These are phyloP conservation scores for Immersiella caudata DNA, from an alignment of 495 filamentous ascomycete species.

Conservation along the genomic window DNA sequence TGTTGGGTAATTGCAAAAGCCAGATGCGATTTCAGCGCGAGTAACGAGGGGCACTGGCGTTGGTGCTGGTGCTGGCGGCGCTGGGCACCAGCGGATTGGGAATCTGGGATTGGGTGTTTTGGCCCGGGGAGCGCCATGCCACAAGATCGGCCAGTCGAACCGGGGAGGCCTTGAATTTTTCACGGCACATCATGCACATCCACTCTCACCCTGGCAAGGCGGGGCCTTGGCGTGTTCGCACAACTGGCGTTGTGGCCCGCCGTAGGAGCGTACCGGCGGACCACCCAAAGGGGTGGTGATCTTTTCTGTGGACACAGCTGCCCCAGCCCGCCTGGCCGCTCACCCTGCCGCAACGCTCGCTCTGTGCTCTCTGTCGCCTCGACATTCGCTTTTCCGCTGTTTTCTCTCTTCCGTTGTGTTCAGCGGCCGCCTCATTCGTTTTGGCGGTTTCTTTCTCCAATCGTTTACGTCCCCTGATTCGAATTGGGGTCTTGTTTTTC, in stretches of 20 bases:
- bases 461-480: constrained; percentile 28
- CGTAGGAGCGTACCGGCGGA: constrained; percentile 17
- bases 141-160: constrained; percentile 21
- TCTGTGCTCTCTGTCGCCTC: constrained; percentile 17
- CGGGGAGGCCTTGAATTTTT: constrained; percentile 33
- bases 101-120: constrained; percentile 9
- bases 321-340: constrained; percentile 3
- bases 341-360: constrained; percentile 15
- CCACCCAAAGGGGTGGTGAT: constrained; percentile 13
- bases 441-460: constrained; percentile 48
- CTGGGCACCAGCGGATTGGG: background rate
- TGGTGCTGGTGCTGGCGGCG: background rate
- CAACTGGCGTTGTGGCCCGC: background rate
- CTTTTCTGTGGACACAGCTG: constrained; percentile 24
- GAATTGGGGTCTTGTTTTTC: constrained; percentile 22
- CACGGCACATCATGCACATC: constrained; percentile 37
- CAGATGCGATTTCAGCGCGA: background rate
- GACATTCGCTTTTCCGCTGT: constrained; percentile 32
- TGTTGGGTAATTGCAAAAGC: background rate
- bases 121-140: constrained; percentile 25
- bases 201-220: constrained; percentile 17
- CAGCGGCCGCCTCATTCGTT: constrained; percentile 53
- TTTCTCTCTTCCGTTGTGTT: constrained; percentile 36
- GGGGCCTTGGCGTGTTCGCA: constrained; percentile 13
- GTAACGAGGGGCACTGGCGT: background rate